Percentiles rank a stretch among this genome's conserved stretches.
phyloP scores from a whole-genome alignment of 2,329 filamentous ascomycete species.

The Dothideomycetidae sp. region DNA sequence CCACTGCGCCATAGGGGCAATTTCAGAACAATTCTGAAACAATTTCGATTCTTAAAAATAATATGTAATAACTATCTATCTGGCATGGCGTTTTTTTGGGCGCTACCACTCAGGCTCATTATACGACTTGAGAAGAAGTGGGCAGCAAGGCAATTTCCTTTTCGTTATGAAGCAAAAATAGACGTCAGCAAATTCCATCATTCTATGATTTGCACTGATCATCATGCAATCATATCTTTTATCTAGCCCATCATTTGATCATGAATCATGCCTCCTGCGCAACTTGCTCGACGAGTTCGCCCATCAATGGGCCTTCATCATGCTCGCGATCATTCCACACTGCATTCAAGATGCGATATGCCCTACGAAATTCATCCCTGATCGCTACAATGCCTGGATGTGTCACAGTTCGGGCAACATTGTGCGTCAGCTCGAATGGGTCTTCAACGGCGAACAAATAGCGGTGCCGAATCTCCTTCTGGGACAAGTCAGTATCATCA shows the following conservation, averaged over 20 bases:
- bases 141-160: no score
- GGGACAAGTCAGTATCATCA: slow-evolving; percentile 6
- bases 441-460: slow-evolving; percentile 87
- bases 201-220: no score
- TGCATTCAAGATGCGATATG: slow-evolving; percentile 54
- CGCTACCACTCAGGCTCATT: no score
- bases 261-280: background rate
- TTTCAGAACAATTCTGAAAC: no score
- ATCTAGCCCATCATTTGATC: background rate
- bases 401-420: slow-evolving; percentile 74
- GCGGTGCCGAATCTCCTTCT: slow-evolving; percentile 59
- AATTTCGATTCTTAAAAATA: no score
- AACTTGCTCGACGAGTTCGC: slow-evolving; percentile 13
- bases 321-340: slow-evolving; percentile 29
- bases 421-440: slow-evolving; percentile 78
- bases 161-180: no score
- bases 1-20: background rate
- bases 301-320: slow-evolving; percentile 18
- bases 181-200: no score
- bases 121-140: no score
- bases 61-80: no score
- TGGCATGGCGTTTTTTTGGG: no score
- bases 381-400: slow-evolving; percentile 71
- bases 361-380: slow-evolving; percentile 69
- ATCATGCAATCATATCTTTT: no score